Evolutionary conservation across 805 yeast genomes (phyloP), one percentile per base, ranked within the genome.

Genomic region (Candida ipomoeae): DNA sequence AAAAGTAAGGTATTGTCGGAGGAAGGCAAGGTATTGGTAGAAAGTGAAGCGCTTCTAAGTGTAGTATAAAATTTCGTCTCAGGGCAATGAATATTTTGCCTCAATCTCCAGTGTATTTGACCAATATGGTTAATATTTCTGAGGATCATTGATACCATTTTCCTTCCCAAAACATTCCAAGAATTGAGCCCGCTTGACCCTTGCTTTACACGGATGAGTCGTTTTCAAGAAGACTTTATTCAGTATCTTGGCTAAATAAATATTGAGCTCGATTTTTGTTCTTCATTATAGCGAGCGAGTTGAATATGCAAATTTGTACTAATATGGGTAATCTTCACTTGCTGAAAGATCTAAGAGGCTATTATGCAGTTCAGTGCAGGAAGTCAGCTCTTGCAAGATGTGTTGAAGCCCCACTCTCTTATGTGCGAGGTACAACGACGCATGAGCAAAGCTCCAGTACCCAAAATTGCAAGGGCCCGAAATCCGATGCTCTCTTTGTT

Each of bases 1-100:
- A 74, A 71, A 18, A 83, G 87, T 17, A 68, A 70, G 21, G 74
- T 87, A 40, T 80, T 81, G 54, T 73, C 78, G 17, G 68, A 78
- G 3, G 68, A 71, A 7, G 86, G 86, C 4, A 75, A 77, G 40
- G 61, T 73, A 0, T 68, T 88, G 44, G 89, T 87, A 2, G 73
- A 75, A 44, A 83, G 44, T 21, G 29, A 39, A 14, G 42, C 43
- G 2, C 23, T 18, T 14, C n/a, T 45, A 29, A 35, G 21, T 11
- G 11, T 6, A n/a, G 15, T 13, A 8, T 39, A 8, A 39, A 7
- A 7, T 14, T 6, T 21, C 4, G 17, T 21, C 17, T 14, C 31
- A 21, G 14, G 17, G n/a, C n/a, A 23, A 10, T 21, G 41, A 10
- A 10, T 11, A 21, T 13, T 14, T 20, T 38, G 23, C 39, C 11